A percentile compares a stretch with the other conserved stretches of the same genome.
These are phyloP conservation scores for Diaporthe citriasiana DNA, from an alignment of 2,329 filamentous ascomycete genomes.

Conservation along the genomic window DNA sequence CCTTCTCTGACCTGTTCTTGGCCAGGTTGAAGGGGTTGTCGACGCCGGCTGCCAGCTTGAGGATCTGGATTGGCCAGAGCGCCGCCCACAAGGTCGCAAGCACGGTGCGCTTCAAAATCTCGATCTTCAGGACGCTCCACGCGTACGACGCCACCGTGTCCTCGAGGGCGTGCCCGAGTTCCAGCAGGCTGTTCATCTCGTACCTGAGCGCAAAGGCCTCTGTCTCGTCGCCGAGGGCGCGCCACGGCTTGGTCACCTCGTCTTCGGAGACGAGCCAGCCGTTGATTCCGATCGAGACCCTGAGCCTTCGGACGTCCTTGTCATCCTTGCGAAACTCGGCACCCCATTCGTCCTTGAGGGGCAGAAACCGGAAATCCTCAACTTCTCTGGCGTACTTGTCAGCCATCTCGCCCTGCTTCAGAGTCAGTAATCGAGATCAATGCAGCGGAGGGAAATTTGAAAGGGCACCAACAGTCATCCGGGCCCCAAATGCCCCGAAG, in stretches of 20 bases:
- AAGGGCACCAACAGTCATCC: constrained; percentile 66
- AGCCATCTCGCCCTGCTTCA: constrained; percentile 79
- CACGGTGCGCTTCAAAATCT: constrained; percentile 81
- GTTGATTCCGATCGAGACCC: constrained; percentile 88
- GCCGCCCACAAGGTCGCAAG: constrained; percentile 77
- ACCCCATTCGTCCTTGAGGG: constrained; percentile 69
- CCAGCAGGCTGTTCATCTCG: constrained; percentile 83
- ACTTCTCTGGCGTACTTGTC: constrained; percentile 90
- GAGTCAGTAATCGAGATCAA: not conserved
- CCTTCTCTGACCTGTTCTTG: constrained; percentile 83
- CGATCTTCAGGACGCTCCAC: constrained; percentile 79
- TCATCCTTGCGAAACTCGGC: constrained; percentile 49
- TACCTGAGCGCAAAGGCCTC: constrained; percentile 90
- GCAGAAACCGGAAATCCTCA: constrained; percentile 84
- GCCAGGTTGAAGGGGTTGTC: constrained; percentile 89
- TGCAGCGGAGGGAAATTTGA: too few relatives aligned
- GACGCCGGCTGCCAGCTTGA: constrained; percentile 76
- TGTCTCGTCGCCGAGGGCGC: constrained; percentile 76
- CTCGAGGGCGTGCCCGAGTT: constrained; percentile 80
- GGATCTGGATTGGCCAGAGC: constrained; percentile 77
- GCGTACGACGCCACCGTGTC: constrained; percentile 81
- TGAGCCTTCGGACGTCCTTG: constrained; percentile 66
- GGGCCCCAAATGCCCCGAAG: constrained; percentile 90
- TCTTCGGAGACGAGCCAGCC: constrained; percentile 85
- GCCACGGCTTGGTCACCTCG: constrained; percentile 86